Conservation (phyloP, 1,284 basidiomycete species). For the Sporisorium reilianum region DNA sequence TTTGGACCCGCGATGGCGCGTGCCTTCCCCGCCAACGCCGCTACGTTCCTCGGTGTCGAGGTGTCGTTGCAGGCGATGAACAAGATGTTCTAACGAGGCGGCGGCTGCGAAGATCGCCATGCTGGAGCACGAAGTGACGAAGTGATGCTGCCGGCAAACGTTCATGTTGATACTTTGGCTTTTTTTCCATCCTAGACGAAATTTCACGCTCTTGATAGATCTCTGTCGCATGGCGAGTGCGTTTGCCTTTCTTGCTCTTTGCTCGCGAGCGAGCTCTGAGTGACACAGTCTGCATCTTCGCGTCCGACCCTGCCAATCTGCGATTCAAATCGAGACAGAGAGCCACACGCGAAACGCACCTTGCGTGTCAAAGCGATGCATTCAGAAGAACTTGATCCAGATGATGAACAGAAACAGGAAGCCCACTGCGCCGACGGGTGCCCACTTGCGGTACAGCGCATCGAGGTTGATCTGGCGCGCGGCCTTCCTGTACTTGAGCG, state of each 20-base stretch:
- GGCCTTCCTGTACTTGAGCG: constrained; percentile 95
- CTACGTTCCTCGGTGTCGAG: constrained; percentile 91
- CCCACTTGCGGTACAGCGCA: constrained; percentile 94
- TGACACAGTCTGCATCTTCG: too few relatives aligned
- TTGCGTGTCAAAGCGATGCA: not conserved
- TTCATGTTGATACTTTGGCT: not conserved
- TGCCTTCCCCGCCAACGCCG: constrained; percentile 86
- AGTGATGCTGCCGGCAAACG: not conserved
- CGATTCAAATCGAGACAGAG: too few relatives aligned
- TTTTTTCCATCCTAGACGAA: not conserved
- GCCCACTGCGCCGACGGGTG: constrained; percentile 74
- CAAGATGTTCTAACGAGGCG: constrained; percentile 72
- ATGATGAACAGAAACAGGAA: constrained; percentile 80
- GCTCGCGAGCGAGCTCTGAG: too few relatives aligned
- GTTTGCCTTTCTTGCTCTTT: too few relatives aligned
- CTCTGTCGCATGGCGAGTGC: too few relatives aligned
- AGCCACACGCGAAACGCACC: too few relatives aligned
- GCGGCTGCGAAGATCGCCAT: too few relatives aligned
- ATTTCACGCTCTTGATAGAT: not conserved
- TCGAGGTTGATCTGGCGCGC: constrained; percentile 94
- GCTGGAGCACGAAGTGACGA: too few relatives aligned
- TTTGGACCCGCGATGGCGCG: constrained; percentile 88
- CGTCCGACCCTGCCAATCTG: too few relatives aligned
- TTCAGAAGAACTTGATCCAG: constrained; percentile 84
- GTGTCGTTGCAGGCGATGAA: constrained; percentile 81